These are phyloP conservation scores for Prunus armeniaca DNA, from an alignment of 306 rosid genomes.

Conservation along the genomic window DNA sequence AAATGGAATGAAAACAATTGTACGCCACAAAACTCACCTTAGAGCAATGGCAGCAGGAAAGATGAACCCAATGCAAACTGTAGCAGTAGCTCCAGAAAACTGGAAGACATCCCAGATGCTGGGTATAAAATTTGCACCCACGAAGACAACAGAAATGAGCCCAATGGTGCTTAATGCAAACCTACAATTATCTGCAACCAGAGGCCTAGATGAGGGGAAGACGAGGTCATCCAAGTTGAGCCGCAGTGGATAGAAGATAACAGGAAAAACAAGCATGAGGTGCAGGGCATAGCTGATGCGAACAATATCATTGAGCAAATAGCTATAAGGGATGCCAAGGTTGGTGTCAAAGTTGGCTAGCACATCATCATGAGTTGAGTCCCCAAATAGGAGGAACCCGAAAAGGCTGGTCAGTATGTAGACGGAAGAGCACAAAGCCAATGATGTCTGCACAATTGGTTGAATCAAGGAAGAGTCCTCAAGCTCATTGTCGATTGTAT, in stretches of 20 bases:
- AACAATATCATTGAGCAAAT: slow-evolving; percentile 50
- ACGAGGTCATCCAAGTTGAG: slow-evolving; percentile 49
- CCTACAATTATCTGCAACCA: slow-evolving; percentile 32
- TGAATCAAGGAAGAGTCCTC: slow-evolving; percentile 50
- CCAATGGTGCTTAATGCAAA: slow-evolving; percentile 45
- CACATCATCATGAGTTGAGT: slow-evolving; percentile 60
- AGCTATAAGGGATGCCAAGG: slow-evolving; percentile 61
- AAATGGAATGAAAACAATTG: neutral
- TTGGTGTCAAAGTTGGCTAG: slow-evolving; percentile 66
- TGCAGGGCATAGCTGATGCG: slow-evolving; percentile 71
- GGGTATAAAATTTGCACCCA: slow-evolving; percentile 65
- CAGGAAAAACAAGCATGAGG: slow-evolving; percentile 70
- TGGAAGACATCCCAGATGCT: slow-evolving; percentile 71
- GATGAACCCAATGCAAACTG: slow-evolving; percentile 64
- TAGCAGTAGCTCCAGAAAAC: slow-evolving; percentile 72
- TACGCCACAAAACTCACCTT: slow-evolving; percentile 34
- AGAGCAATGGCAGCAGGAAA: slow-evolving; percentile 72
- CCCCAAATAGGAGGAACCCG: slow-evolving; percentile 65
- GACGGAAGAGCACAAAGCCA: slow-evolving; percentile 50
- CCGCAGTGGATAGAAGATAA: slow-evolving; percentile 60
- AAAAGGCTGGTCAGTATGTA: slow-evolving; percentile 60
- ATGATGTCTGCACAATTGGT: slow-evolving; percentile 50
- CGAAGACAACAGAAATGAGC: slow-evolving; percentile 41
- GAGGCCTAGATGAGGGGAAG: slow-evolving; percentile 48
- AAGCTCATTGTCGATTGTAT: slow-evolving; percentile 57